A percentile compares a stretch with the other conserved stretches of the same genome.
These are phyloP conservation scores for Pneumocystis sp. DNA, from an alignment of 1,139 yeast genomes.

Conservation along the genomic window DNA sequence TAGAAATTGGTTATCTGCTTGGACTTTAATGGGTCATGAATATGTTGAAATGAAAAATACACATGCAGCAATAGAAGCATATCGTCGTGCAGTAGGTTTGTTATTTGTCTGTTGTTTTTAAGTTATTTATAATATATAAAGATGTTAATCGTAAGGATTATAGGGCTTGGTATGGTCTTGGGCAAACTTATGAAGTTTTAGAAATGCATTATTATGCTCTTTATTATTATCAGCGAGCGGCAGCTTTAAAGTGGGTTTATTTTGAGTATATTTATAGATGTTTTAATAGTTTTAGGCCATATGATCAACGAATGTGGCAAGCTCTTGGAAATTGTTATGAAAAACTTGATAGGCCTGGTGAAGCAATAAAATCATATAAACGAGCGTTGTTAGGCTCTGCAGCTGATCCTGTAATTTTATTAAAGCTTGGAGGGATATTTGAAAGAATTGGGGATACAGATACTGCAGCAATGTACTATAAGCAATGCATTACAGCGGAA, in stretches of 20 bases:
- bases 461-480: slow-evolving; percentile 35
- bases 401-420: slow-evolving; percentile 39
- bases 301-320: slow-evolving; percentile 92
- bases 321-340: slow-evolving; percentile 87
- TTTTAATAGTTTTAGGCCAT: slow-evolving; percentile 30
- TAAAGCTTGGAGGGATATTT: slow-evolving; percentile 53
- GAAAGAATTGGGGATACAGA: slow-evolving; percentile 40
- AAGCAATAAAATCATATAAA: slow-evolving; percentile 43
- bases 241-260: slow-evolving; percentile 44
- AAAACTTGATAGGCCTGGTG: slow-evolving; percentile 51
- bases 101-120: background rate
- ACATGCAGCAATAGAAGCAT: slow-evolving; percentile 94
- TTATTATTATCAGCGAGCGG: slow-evolving; percentile 84
- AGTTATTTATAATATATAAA: background rate
- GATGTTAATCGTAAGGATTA: slow-evolving; percentile 80
- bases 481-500: slow-evolving; percentile 55
- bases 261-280: background rate
- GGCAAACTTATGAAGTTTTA: slow-evolving; percentile 92
- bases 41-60: slow-evolving; percentile 90
- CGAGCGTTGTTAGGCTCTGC: slow-evolving; percentile 28
- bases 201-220: slow-evolving; percentile 90
- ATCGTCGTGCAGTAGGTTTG: slow-evolving; percentile 62
- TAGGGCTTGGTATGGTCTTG: slow-evolving; percentile 96
- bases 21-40: slow-evolving; percentile 99
- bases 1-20: slow-evolving; percentile 72